These are phyloP conservation scores for Neoarthrinium moseri DNA, from an alignment of 2,329 filamentous ascomycete species.

Conservation along the genomic window DNA sequence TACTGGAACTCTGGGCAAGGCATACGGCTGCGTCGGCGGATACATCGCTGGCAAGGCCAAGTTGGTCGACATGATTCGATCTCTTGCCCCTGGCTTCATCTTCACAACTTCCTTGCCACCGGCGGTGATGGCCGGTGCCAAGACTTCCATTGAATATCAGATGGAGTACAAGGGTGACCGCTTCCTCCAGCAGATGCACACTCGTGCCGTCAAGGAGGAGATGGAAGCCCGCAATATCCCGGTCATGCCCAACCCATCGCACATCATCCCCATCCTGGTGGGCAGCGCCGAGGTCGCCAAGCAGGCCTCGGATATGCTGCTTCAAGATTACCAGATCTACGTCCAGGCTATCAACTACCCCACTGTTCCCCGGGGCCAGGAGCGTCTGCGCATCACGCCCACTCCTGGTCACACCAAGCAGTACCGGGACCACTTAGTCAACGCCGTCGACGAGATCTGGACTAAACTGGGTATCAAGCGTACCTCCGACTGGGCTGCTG, in stretches of 20 bases:
- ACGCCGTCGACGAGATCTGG: constrained; percentile 87
- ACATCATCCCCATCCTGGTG: constrained; percentile 92
- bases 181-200: constrained; percentile 92
- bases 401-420: constrained; percentile 88
- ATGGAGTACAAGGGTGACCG: constrained; percentile 82
- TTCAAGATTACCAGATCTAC: constrained; percentile 90
- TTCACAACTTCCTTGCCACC: constrained; percentile 97
- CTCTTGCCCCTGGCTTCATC: constrained; percentile 94
- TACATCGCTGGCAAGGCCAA: constrained; percentile 91
- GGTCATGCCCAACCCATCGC: constrained; percentile 95
- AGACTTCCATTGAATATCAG: constrained; percentile 91
- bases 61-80: constrained; percentile 90
- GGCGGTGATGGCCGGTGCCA: constrained; percentile 93
- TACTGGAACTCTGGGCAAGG: constrained; percentile 94
- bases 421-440: constrained; percentile 81
- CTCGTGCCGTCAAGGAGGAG: constrained; percentile 86
- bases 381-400: constrained; percentile 91
- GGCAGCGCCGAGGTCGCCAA: constrained; percentile 93
- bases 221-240: constrained; percentile 81
- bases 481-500: constrained; percentile 84
- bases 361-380: constrained; percentile 62
- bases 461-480: constrained; percentile 84
- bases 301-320: constrained; percentile 85
- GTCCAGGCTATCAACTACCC: constrained; percentile 59
- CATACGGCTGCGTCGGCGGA: constrained; percentile 94